Conservation (phyloP, 129 eudicot genomes). For the Helianthus tuberosus region DNA sequence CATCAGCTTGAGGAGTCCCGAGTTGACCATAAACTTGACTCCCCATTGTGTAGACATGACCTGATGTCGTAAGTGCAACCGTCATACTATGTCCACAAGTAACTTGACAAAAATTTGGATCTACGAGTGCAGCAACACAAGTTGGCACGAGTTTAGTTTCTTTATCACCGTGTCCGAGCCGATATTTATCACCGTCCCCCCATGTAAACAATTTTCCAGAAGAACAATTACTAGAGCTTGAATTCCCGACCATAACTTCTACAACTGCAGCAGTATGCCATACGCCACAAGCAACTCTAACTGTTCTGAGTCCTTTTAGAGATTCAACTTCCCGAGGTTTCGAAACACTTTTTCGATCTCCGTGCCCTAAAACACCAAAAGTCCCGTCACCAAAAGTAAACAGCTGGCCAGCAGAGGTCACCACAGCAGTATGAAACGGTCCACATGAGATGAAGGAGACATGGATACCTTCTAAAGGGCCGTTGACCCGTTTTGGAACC, state of each 20-base stretch:
- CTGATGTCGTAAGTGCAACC: conserved; percentile 89
- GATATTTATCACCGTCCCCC: conserved; percentile 97
- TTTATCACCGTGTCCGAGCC: conserved; percentile 95
- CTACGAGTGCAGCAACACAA: conserved; percentile 96
- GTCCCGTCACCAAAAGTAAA: conserved; percentile 98
- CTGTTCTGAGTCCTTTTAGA: conserved; percentile 86
- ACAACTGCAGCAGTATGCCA: conserved; percentile 99
- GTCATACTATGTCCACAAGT: conserved; percentile 96
- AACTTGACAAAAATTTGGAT: conserved; percentile 93
- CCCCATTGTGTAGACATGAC: conserved; percentile 95
- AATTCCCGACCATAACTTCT: conserved; percentile 92
- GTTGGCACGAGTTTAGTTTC: conserved; percentile 97
- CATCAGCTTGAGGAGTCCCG: conserved; percentile 88
- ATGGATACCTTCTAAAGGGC: conserved; percentile 94
- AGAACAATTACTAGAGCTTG: conserved; percentile 90
- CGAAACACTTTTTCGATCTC: conserved; percentile 69
- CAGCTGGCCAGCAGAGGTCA: conserved; percentile 93
- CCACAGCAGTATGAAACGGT: conserved; percentile 99
- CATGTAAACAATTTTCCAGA: conserved; percentile 93
- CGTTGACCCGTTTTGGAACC: conserved; percentile 89
- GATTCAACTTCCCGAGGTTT: conserved; percentile 96
- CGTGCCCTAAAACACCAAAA: conserved; percentile 95
- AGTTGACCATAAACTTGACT: conserved; percentile 97
- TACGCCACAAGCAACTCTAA: conserved; percentile 92
- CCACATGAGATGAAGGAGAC: conserved; percentile 94